Percentiles rank a stretch among this genome's conserved stretches.
Evolutionary conservation across 2,329 filamentous ascomycete genomes (phyloP).

Genomic region (Aspergillus sp.): DNA sequence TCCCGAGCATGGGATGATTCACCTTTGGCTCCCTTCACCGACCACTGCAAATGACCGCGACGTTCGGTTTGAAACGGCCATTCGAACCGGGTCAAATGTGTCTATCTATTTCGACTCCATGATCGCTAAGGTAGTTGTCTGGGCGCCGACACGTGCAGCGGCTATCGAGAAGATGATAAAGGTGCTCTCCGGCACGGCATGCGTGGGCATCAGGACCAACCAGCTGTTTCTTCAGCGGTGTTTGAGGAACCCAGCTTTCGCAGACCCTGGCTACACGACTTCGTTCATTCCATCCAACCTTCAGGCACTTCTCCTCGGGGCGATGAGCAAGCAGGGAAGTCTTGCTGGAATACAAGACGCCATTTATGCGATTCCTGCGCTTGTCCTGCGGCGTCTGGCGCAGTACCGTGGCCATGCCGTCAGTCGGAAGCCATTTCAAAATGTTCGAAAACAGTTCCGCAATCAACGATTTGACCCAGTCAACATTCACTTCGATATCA

Average conservation of each 20-base stretch:
- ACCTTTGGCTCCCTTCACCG: conserved; percentile 30
- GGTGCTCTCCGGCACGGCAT: conserved; percentile 46
- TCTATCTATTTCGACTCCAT: conserved; percentile 50
- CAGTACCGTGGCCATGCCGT: background rate
- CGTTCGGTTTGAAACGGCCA: conserved; percentile 45
- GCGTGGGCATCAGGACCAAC: conserved; percentile 64
- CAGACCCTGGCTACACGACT: conserved; percentile 49
- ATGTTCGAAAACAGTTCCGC: conserved; percentile 28
- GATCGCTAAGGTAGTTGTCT: conserved; percentile 49
- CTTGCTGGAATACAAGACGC: background rate
- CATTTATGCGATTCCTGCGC: background rate
- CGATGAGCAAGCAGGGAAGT: background rate
- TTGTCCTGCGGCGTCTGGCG: background rate
- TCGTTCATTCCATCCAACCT: conserved; percentile 29
- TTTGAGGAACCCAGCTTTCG: conserved; percentile 23
- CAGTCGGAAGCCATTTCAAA: conserved; percentile 18
- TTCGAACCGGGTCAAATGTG: conserved; percentile 36
- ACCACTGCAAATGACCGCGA: conserved; percentile 15
- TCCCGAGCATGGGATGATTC: conserved; percentile 37
- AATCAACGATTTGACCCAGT: conserved; percentile 38
- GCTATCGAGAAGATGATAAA: conserved; percentile 38
- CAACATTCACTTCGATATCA: conserved; percentile 26
- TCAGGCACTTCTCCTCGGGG: conserved; percentile 21
- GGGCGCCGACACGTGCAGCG: conserved; percentile 37
- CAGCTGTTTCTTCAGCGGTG: conserved; percentile 30